Evolutionary conservation across 2,329 filamentous ascomycete genomes (phyloP), one percentile per base, ranked within the genome.

Genomic region (Penicillium sp.): DNA sequence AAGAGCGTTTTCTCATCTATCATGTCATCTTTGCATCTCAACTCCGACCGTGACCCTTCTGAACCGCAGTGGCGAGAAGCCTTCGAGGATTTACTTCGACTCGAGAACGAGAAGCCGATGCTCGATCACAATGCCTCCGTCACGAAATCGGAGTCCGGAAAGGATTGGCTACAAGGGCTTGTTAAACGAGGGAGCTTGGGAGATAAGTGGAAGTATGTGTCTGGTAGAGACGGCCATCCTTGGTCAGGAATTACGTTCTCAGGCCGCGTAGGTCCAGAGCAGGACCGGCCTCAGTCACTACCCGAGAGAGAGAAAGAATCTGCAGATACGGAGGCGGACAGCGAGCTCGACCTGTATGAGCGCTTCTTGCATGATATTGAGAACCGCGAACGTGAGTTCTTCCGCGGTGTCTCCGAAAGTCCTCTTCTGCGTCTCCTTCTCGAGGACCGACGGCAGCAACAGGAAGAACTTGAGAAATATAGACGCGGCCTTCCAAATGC

Each of bases 11-110:
- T 74, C 11, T 70, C 69, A 3, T 74, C 72, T 8, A 62, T 75
- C 50, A 67, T 74, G 60, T 68, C 71, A 0, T 69, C 72, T 13
- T 57, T 73, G 34, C 64, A 63, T 29, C 55, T 39, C 37, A 69
- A 58, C 47, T 76, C 63, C 29, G 72, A 67, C 53, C 72, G 55
- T 69, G 74, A 60, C 61, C 72, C 46, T 3, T 60, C 56, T 1
- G 72, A 74, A 48, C 73, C 74, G 0, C 74, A 75, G 32, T 85
- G 83, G 82, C 76, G 81, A 16, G 79, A 81, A 49, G 83, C 84
- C 0, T 86, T 84, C 61, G 82, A 85, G 62, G 84, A 87, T 61
- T 74, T 86, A 10, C 61, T 86, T 16, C 76, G 76, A 46, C 72
- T 81, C 3, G 72, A 79, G 50, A 78, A 78, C 50, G 76, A 75